These are phyloP conservation scores for Neonectria magnoliae DNA, from an alignment of 2,329 filamentous ascomycete genomes.

Conservation along the genomic window DNA sequence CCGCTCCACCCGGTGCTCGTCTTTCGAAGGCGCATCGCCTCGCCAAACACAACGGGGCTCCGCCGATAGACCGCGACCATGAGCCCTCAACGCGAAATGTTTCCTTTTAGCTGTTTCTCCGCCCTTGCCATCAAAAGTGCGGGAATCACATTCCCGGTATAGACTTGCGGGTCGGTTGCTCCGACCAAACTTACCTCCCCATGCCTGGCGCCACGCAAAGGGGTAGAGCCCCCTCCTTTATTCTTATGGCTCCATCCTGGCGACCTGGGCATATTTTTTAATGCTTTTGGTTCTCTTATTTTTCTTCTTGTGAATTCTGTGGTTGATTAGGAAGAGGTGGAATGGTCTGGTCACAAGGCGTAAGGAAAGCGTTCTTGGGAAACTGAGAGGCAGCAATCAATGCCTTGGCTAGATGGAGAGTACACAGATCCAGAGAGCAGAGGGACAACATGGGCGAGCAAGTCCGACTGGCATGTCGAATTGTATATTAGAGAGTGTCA, in stretches of 20 bases:
- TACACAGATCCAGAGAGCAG: slow-evolving; percentile 2
- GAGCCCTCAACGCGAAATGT: slow-evolving; percentile 38
- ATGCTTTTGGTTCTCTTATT: slow-evolving; percentile 32
- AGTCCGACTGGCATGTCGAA: slow-evolving; percentile 35
- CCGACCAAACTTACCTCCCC: slow-evolving; percentile 31
- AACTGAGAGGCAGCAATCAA: slow-evolving; percentile 17
- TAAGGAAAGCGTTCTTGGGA: slow-evolving; percentile 21
- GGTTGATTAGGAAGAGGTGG: slow-evolving; percentile 36
- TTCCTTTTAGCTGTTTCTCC: slow-evolving; percentile 35
- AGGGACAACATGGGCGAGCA: slow-evolving; percentile 5
- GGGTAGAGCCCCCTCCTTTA: slow-evolving; percentile 41
- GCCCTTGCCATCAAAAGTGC: slow-evolving; percentile 34
- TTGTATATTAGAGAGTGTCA: slow-evolving; percentile 41
- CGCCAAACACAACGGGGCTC: slow-evolving; percentile 12
- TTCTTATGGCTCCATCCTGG: slow-evolving; percentile 44
- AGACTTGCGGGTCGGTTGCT: slow-evolving; percentile 39
- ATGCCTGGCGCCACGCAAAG: slow-evolving; percentile 37
- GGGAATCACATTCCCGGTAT: slow-evolving; percentile 38
- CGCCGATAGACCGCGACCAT: slow-evolving; percentile 25
- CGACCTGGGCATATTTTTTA: slow-evolving; percentile 38
- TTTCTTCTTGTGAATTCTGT: slow-evolving; percentile 24
- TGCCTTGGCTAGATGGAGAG: slow-evolving; percentile 29
- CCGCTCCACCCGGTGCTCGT: slow-evolving; percentile 30
- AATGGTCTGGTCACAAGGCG: slow-evolving; percentile 31
- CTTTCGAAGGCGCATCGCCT: neutral